phyloP scores from a whole-genome alignment of 176 grass and related monocot species.

The Coix lacrymajobi region DNA sequence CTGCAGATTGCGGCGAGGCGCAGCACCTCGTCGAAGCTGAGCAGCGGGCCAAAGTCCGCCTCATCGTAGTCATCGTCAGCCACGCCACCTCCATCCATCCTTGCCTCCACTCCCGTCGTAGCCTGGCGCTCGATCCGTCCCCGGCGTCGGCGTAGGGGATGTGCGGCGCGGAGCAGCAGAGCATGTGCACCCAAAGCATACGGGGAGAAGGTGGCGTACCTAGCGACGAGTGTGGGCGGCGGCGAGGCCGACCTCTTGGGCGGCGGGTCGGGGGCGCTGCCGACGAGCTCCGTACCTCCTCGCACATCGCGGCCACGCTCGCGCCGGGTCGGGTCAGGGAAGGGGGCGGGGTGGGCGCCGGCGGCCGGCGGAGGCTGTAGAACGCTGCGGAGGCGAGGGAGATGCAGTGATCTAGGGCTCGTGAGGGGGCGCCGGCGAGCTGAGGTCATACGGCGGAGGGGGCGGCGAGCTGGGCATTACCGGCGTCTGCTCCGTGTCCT shows the following conservation, averaged over 20 bases:
- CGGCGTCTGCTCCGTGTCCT: too few species aligned
- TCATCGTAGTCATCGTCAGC: conserved; percentile 54
- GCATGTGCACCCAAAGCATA: too few species aligned
- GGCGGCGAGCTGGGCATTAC: too few species aligned
- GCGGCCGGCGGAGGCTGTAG: too few species aligned
- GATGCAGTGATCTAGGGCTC: too few species aligned
- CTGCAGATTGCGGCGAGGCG: conserved; percentile 53
- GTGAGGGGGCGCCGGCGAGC: too few species aligned
- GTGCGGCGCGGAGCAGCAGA: conserved; percentile 33
- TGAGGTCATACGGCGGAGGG: too few species aligned
- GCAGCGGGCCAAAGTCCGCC: conserved; percentile 71
- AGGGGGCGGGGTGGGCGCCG: too few species aligned
- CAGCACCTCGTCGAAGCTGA: conserved; percentile 71
- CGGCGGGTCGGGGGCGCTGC: conserved; percentile 61
- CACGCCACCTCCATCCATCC: not conserved
- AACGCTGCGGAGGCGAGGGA: too few species aligned
- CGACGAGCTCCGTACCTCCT: conserved; percentile 89
- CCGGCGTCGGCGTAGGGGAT: conserved; percentile 18
- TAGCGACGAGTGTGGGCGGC: conserved; percentile 73
- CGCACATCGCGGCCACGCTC: conserved; percentile 47
- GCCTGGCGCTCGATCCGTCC: conserved; percentile 24
- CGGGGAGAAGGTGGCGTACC: conserved; percentile 26
- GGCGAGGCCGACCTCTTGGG: too few species aligned
- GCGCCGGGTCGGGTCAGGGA: not conserved
- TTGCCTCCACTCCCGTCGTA: conserved; percentile 26